Percentiles rank a stretch among this genome's conserved stretches.
These are phyloP conservation scores for Blastobotrys raffinosifermentans DNA, from an alignment of 1,139 yeast species.

Conservation along the genomic window DNA sequence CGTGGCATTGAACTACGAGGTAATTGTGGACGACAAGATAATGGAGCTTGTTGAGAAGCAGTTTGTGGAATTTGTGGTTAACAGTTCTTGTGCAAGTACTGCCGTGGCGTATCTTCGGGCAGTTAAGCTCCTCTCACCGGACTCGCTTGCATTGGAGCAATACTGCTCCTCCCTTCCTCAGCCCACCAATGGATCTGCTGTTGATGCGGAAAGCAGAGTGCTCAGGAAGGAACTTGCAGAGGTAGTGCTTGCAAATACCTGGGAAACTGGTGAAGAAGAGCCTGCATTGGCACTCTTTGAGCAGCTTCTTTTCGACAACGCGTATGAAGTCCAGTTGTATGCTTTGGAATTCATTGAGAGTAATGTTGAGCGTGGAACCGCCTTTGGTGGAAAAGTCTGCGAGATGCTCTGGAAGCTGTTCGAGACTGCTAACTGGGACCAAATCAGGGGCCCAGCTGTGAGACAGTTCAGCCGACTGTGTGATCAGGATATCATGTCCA, in stretches of 20 bases:
- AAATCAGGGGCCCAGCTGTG: constrained; percentile 41
- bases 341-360: constrained; percentile 7
- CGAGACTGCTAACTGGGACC: constrained; percentile 35
- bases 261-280: constrained; percentile 14
- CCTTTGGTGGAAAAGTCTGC: background rate
- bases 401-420: constrained; percentile 33
- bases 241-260: constrained; percentile 27
- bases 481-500: background rate
- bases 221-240: constrained; percentile 35
- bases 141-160: constrained; percentile 1
- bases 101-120: constrained; percentile 36
- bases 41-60: constrained; percentile 1
- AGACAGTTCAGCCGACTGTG: constrained; percentile 34
- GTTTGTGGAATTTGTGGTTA: constrained; percentile 7
- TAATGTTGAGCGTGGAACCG: constrained; percentile 8
- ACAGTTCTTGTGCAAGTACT: constrained; percentile 16
- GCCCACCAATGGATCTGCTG: background rate
- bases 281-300: constrained; percentile 28
- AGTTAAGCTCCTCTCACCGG: constrained; percentile 6
- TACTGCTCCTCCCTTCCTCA: constrained; percentile 1
- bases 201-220: constrained; percentile 14
- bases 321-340: constrained; percentile 45
- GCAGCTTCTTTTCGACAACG: constrained; percentile 29
- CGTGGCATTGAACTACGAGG: constrained; percentile 1
- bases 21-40: background rate